Percentiles rank a stretch among this genome's conserved stretches.
Evolutionary conservation across 495 filamentous ascomycete genomes (phyloP).

Genomic region (Penicillium bialowiezense): DNA sequence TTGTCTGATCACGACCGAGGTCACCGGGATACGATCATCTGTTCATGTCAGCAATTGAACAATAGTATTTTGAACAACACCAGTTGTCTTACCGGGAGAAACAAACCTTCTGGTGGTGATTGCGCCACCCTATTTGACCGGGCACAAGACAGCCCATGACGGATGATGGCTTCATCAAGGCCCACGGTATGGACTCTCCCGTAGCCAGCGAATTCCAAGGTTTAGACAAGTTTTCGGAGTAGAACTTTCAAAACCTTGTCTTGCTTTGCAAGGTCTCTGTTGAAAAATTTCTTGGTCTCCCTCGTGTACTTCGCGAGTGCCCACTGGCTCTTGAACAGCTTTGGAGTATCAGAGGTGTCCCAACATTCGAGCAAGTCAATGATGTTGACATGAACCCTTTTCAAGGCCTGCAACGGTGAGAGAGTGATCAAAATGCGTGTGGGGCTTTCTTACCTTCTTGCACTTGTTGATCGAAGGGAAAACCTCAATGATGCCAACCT

Average conservation of each 20-base stretch:
- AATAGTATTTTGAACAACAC: no score
- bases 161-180: no score
- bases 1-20: no score
- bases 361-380: conserved; percentile 50
- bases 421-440: not conserved
- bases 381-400: conserved; percentile 46
- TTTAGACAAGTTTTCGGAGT: conserved; percentile 27
- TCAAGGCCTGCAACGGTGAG: conserved; percentile 15
- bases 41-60: no score
- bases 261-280: conserved; percentile 31
- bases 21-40: no score
- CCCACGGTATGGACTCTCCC: no score
- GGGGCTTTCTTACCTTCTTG: conserved; percentile 29
- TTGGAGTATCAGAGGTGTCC: conserved; percentile 15
- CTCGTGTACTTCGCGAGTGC: conserved; percentile 40
- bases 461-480: conserved; percentile 37
- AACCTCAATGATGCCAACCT: conserved; percentile 24
- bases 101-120: no score
- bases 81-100: no score
- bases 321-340: conserved; percentile 25
- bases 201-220: no score
- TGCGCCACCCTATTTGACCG: no score
- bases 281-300: conserved; percentile 29
- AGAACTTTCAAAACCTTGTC: conserved; percentile 39
- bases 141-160: no score